A percentile compares a stretch with the other conserved stretches of the same genome.
phyloP scores from a whole-genome alignment of 257 asterid species.

The Handroanthus guayacan region DNA sequence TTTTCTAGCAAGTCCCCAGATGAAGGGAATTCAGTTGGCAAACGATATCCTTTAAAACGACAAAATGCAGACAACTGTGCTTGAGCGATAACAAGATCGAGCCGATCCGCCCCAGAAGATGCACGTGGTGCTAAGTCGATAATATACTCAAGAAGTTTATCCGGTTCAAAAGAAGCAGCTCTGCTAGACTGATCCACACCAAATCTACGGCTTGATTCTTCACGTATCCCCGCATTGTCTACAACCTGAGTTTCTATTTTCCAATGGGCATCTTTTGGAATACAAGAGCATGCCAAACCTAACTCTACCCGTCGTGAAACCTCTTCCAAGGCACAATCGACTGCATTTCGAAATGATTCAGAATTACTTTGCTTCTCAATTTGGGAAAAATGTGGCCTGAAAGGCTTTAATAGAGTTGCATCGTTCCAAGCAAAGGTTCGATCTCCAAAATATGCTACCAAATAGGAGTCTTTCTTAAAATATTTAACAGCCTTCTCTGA shows the following conservation, averaged over 20 bases:
- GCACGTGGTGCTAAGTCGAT: constrained; percentile 65
- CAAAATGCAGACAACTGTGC: constrained; percentile 79
- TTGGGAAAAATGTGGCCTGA: constrained; percentile 71
- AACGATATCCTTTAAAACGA: constrained; percentile 68
- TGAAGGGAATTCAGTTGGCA: constrained; percentile 49
- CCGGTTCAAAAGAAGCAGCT: constrained; percentile 70
- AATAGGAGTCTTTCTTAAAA: constrained; percentile 74
- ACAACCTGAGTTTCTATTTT: constrained; percentile 69
- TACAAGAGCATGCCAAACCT: constrained; percentile 84
- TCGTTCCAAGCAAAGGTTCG: constrained; percentile 96
- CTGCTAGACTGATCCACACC: constrained; percentile 70
- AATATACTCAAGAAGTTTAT: constrained; percentile 65
- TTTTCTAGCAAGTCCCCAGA: constrained; percentile 61
- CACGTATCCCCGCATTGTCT: constrained; percentile 84
- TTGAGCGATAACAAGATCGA: constrained; percentile 69
- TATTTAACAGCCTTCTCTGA: constrained; percentile 83
- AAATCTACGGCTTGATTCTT: constrained; percentile 74
- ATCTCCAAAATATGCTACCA: constrained; percentile 97
- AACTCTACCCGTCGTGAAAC: constrained; percentile 80
- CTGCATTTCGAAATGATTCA: constrained; percentile 83
- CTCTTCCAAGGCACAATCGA: constrained; percentile 79
- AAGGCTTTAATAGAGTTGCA: constrained; percentile 77
- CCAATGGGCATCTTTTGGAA: constrained; percentile 52
- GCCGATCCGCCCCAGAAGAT: constrained; percentile 54
- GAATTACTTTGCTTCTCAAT: constrained; percentile 83